Base-by-base conservation (phyloP, 164 flowering plant species). In the Pachysandra terminalis region DNA sequence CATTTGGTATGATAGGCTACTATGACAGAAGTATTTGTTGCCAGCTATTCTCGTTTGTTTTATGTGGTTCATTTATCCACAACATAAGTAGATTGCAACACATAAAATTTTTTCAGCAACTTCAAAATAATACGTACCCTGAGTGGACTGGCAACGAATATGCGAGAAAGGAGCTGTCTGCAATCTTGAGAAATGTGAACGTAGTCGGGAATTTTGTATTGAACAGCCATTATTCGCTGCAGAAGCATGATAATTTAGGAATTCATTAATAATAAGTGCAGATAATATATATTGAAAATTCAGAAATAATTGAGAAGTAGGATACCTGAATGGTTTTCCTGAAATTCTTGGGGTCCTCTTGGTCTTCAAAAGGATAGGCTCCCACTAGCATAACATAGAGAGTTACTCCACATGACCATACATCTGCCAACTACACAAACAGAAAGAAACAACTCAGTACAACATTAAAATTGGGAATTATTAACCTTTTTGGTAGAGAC, bases 171-270 rank as follows among this genome's bases (percentile, higher is more conserved):
- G 13, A 92, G 85, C 52, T 90, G 86, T 70, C 75, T 81, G 81
- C 97, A 92, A 58, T 90, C 96, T 68, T 87, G 89, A 65, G 96
- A 90, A 73, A 92, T 79, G 71, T 88, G 92, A 57, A 90, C 94
- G 68, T 90, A 85, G 53, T 88, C 93, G 0, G 97, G 97, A 63
- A 91, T 87, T 68, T 81, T 86, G 86, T 88, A 91, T 56, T 91
- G 90, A 48, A 81, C 87, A 62, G 83, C 82, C 96, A 89, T 85
- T 73, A 91, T 91, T 59, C 86, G 82, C 97, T 91, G 91, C 82
- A 84, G 28, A 66, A 65, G 52, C 71, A 26, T 14, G 5, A 56
- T 25, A 65, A 54, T 2, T 19, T 10, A n/a, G n/a, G n/a, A n/a
- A n/a, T 37, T 49, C 1, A 61, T 24, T 41, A 53, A 59, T 6